Base-by-base conservation (phyloP, 2,329 filamentous ascomycete species). In the Arthrobotrys pseudoclavata region DNA sequence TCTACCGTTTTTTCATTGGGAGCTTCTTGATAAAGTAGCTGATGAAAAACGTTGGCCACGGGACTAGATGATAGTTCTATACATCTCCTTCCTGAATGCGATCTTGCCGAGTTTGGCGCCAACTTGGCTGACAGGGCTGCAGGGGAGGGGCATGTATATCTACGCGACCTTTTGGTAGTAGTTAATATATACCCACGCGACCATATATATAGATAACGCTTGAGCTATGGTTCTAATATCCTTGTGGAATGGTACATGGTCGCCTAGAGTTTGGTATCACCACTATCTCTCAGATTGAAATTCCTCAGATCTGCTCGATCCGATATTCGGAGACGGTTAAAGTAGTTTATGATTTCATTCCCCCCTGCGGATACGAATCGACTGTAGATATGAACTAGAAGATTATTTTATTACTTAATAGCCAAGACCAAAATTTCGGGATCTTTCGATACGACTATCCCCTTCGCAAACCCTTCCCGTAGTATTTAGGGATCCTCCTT, bases 1-100 rank as follows among this genome's bases (percentile, higher is more conserved):
- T 42, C 20, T 3, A n/a, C 13, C 37, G 13, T 40, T 40, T n/a
- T n/a, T 40, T 40, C 37, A 15, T 40, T 40, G 37, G 12, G 3
- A 60, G 55, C 55, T 60, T 60, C 55, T 60, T 15, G 55, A 60
- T 60, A 26, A 60, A 60, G 55, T 42, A 60, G 55, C 4, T 60
- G 50, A 20, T 24, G 9, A 42, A 60, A 26, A 26, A 37, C n/a
- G 34, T 60, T 18, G 55, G 55, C 34, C 34, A 42, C 55, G 55
- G 55, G 55, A 57, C 55, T 24, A 60, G 20, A 18, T 24, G 20
- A 5, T n/a, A 12, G 1, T 42, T 42, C 26, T 60, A 60, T 42
- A 26, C 55, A 1, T 42, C 31, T 42, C 55, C 34, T 60, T 42
- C 55, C 55, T 10, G 34, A 60, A 60, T 24, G 55, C 55, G 34